Evolutionary conservation across 179 eudicot species (phyloP).

Genomic region (Silene coronaria): DNA sequence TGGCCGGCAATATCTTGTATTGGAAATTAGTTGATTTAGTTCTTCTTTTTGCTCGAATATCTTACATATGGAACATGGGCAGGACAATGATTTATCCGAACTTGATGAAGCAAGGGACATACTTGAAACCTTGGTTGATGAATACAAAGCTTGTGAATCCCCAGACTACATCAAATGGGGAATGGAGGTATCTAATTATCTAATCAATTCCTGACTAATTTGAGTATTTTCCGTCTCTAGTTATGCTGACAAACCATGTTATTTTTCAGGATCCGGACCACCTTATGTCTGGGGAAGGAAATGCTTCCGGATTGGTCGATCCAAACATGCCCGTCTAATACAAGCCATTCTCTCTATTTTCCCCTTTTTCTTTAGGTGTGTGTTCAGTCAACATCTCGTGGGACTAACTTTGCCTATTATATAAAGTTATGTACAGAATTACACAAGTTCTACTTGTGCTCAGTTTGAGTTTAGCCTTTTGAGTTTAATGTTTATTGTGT

Average conservation of each 20-base stretch:
- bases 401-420: neutral
- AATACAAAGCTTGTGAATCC: constrained; percentile 98
- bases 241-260: constrained; percentile 3
- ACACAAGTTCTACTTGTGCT: neutral
- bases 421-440: constrained; percentile 4
- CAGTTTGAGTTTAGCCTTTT: neutral
- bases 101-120: constrained; percentile 93
- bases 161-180: constrained; percentile 99
- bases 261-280: constrained; percentile 71
- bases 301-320: constrained; percentile 56
- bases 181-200: constrained; percentile 61
- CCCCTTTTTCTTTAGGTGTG: neutral
- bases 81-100: constrained; percentile 99
- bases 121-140: constrained; percentile 87
- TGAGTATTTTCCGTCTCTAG: neutral
- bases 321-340: constrained; percentile 41
- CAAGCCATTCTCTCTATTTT: neutral
- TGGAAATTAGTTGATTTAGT: neutral
- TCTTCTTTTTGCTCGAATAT: neutral
- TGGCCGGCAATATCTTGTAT: constrained; percentile 11
- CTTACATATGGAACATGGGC: constrained; percentile 18
- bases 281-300: constrained; percentile 70
- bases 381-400: neutral
- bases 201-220: neutral
- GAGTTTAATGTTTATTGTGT: neutral